Percentiles rank a stretch among this genome's conserved stretches.
phyloP scores from a whole-genome alignment of 129 eudicot genomes.

The Logfia minima region DNA sequence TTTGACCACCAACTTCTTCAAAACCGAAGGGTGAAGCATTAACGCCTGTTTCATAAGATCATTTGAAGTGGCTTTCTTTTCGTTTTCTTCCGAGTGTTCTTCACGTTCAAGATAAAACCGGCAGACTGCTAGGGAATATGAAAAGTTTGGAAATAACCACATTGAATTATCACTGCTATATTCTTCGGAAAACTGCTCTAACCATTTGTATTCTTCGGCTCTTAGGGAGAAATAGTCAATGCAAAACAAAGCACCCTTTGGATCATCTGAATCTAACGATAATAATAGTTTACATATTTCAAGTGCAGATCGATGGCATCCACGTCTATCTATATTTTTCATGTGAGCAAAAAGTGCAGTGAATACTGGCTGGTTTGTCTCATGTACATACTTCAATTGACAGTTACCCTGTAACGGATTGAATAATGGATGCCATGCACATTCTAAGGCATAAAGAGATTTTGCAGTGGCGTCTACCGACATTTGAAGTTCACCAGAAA shows the following conservation, averaged over 20 bases:
- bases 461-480: conserved; percentile 77
- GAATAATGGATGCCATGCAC: conserved; percentile 91
- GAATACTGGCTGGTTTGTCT: conserved; percentile 66
- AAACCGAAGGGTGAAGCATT: conserved; percentile 88
- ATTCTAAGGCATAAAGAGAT: conserved; percentile 86
- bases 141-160: conserved; percentile 83
- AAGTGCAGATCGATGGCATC: conserved; percentile 94
- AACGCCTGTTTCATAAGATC: conserved; percentile 93
- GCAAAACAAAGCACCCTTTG: conserved; percentile 76
- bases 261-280: conserved; percentile 88
- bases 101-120: conserved; percentile 76
- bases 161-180: conserved; percentile 63
- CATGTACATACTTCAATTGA: conserved; percentile 62
- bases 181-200: conserved; percentile 75
- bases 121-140: conserved; percentile 76
- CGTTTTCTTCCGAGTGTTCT: conserved; percentile 22
- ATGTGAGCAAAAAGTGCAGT: conserved; percentile 69
- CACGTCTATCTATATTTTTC: conserved; percentile 94
- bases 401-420: conserved; percentile 65
- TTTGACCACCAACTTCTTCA: conserved; percentile 71
- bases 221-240: conserved; percentile 78
- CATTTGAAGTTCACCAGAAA: conserved; percentile 91
- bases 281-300: conserved; percentile 82
- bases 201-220: conserved; percentile 85
- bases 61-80: conserved; percentile 51